Evolutionary conservation across 2,329 filamentous ascomycete genomes (phyloP), one percentile per base, ranked within the genome.

Genomic region (Penicillium sp.): DNA sequence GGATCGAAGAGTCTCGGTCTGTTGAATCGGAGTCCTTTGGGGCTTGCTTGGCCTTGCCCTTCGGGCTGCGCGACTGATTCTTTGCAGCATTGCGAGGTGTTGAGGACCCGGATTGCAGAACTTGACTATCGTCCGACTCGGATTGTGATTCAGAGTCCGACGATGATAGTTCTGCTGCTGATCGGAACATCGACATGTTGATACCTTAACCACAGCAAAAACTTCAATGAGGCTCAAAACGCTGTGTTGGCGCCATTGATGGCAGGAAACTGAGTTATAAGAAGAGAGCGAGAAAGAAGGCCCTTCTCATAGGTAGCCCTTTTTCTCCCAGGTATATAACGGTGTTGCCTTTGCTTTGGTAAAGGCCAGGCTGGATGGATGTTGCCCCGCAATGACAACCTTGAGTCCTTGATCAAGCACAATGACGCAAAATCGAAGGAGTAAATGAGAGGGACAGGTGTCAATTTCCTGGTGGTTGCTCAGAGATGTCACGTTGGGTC

Each of bases 181-280:
- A 65, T 46, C 64, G 64, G 52, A 73, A 73, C 64, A 73, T 65
- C 16, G 70, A 72, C 68, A 72, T 71, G 4, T 52, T 64, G 55
- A 40, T 55, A 19, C 19, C 16, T n/a, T 27, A 18, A 16, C 13
- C 9, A 13, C 13, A 12, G 19, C 13, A 31, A 19, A 22, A 41
- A 14, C 28, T n/a, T 14, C 27, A 41, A 47, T 12, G 30, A 28
- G 5, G 8, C 22, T 33, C 9, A 13, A 29, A 36, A 28, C 4
- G 22, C 18, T 31, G 25, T 13, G 13, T 2, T 9, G 11, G 27
- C 13, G 31, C 37, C 48, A 50, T 50, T 36, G 31, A 8, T 11
- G 12, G 19, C 3, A 25, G 9, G 29, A 10, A 22, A n/a, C 5
- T n/a, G 10, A 18, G 14, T 3, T 25, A 13, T 25, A 9, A 16